Conservation (phyloP, 75 land plant species). For the Selaginella moellendorffii region DNA sequence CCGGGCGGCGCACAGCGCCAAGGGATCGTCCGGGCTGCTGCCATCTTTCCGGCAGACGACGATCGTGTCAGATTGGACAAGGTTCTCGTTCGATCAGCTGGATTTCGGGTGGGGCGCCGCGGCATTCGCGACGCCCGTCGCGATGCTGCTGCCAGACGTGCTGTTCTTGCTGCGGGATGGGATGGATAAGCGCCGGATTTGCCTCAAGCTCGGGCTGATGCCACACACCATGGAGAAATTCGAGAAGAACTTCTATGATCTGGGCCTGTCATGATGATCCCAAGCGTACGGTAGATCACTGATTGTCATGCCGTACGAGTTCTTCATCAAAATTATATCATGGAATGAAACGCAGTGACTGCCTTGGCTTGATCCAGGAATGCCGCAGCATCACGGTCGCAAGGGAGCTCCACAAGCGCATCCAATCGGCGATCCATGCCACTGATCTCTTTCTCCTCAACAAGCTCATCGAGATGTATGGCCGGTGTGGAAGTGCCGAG, state of each 20-base stretch:
- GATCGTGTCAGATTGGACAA: slow-evolving; percentile 4
- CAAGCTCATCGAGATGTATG: too few relatives aligned
- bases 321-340: too few relatives aligned
- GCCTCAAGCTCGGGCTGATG: neutral
- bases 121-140: neutral
- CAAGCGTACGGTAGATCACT: too few relatives aligned
- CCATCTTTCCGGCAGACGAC: slow-evolving; percentile 6
- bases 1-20: too few relatives aligned
- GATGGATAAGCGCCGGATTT: neutral
- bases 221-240: neutral
- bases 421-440: too few relatives aligned
- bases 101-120: slow-evolving; percentile 7
- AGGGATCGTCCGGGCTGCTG: too few relatives aligned
- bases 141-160: neutral
- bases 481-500: too few relatives aligned
- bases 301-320: too few relatives aligned
- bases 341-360: neutral
- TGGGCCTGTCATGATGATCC: too few relatives aligned
- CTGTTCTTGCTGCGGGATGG: neutral
- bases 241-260: slow-evolving; percentile 2
- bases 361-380: neutral
- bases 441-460: too few relatives aligned
- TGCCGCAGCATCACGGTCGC: neutral
- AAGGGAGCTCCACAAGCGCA: neutral
- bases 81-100: neutral